phyloP scores from a whole-genome alignment of 2,329 filamentous ascomycete genomes.

The Claviceps sp. region DNA sequence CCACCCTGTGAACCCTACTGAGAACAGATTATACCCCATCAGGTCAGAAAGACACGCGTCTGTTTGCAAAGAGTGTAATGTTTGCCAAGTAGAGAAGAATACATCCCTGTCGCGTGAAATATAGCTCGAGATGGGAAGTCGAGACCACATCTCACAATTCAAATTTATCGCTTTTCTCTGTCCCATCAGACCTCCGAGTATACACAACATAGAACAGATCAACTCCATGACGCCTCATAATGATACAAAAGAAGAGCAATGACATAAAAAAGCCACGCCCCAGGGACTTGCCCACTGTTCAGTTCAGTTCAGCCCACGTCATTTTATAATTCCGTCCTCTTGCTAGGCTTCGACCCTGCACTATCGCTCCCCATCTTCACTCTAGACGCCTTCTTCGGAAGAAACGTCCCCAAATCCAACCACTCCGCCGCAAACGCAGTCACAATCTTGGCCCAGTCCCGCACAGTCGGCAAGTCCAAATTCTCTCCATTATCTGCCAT shows the following conservation, averaged over 20 bases:
- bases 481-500: slow-evolving; percentile 74
- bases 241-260: neutral
- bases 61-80: too few relatives aligned
- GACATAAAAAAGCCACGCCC: neutral
- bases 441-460: slow-evolving; percentile 79
- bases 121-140: too few relatives aligned
- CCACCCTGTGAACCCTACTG: too few relatives aligned
- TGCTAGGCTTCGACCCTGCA: slow-evolving; percentile 12
- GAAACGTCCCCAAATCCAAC: slow-evolving; percentile 55
- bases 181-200: too few relatives aligned
- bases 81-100: too few relatives aligned
- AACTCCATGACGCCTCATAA: neutral
- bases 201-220: neutral
- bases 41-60: too few relatives aligned
- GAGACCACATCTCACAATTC: too few relatives aligned
- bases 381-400: slow-evolving; percentile 16
- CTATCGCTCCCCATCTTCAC: slow-evolving; percentile 16
- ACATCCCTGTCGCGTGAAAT: too few relatives aligned
- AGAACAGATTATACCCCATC: too few relatives aligned
- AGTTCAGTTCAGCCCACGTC: neutral
- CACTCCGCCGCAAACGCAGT: slow-evolving; percentile 81
- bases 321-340: slow-evolving; percentile 18
- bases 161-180: too few relatives aligned
- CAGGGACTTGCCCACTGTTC: neutral
- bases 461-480: slow-evolving; percentile 63